phyloP scores from a whole-genome alignment of 306 rosid species.

The Begonia fuchsioides region DNA sequence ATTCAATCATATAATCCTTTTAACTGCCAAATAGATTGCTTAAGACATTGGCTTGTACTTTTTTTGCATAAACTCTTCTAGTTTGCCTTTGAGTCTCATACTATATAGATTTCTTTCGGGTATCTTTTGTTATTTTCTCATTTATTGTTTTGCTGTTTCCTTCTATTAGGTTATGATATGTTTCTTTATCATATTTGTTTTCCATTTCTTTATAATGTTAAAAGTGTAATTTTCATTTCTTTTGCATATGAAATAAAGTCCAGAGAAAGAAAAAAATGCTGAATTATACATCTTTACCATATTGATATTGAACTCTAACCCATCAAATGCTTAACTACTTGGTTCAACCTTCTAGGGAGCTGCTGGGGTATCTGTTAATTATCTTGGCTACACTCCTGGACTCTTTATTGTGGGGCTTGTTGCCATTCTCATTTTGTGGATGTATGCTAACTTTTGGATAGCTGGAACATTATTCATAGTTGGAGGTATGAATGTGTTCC shows the following conservation, averaged over 20 bases:
- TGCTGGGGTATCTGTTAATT: slow-evolving; percentile 73
- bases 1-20: no score
- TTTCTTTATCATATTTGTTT: no score
- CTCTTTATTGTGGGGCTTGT: slow-evolving; percentile 83
- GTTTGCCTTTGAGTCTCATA: background rate
- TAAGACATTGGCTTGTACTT: no score
- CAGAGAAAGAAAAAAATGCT: background rate
- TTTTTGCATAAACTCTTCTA: background rate
- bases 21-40: no score
- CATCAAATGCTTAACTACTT: slow-evolving; percentile 16
- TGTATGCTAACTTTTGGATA: slow-evolving; percentile 97
- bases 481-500: slow-evolving; percentile 49
- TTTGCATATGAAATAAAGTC: background rate
- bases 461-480: slow-evolving; percentile 75
- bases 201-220: no score
- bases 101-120: background rate
- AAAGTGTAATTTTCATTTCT: background rate
- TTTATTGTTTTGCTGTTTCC: background rate
- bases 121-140: background rate
- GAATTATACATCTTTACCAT: background rate
- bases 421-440: slow-evolving; percentile 86
- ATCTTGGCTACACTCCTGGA: slow-evolving; percentile 95
- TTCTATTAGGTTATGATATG: no score
- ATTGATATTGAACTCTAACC: background rate
- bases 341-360: slow-evolving; percentile 50